Evolutionary conservation across 345 rosid genomes (phyloP).

Genomic region (Noccaea bulbosa): DNA sequence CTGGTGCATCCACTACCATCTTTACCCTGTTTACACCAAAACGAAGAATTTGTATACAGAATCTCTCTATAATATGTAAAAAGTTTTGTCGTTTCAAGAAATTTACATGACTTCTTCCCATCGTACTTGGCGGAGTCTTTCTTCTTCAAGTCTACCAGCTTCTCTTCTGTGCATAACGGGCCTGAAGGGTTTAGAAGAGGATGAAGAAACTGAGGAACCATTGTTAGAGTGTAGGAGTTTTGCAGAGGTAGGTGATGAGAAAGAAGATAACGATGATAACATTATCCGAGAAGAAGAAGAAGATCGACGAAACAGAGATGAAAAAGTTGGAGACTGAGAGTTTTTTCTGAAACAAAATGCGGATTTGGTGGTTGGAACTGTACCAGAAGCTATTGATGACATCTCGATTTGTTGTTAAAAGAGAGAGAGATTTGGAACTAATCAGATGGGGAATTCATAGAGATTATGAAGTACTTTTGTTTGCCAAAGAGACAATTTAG

Average conservation of each 20-base stretch:
- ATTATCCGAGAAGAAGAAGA: slow-evolving; percentile 14
- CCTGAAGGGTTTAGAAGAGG: slow-evolving; percentile 28
- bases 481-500: slow-evolving; percentile 16
- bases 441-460: slow-evolving; percentile 6
- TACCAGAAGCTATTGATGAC: slow-evolving; percentile 36
- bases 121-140: slow-evolving; percentile 21
- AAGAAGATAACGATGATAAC: slow-evolving; percentile 19
- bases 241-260: slow-evolving; percentile 10
- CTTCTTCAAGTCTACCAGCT: slow-evolving; percentile 27
- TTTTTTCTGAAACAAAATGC: slow-evolving; percentile 20
- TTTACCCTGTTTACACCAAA: slow-evolving; percentile 34
- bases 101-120: slow-evolving; percentile 44
- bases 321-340: slow-evolving; percentile 2
- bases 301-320: neutral
- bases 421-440: slow-evolving; percentile 9
- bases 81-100: neutral
- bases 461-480: neutral
- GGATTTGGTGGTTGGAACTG: slow-evolving; percentile 13
- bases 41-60: neutral
- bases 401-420: slow-evolving; percentile 20
- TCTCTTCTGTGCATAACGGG: slow-evolving; percentile 35
- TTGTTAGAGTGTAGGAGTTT: slow-evolving; percentile 25
- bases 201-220: slow-evolving; percentile 23
- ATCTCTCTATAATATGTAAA: neutral
- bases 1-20: slow-evolving; percentile 40